Conservation (phyloP, 805 yeast genomes). For the Hanseniaspora jakobsenii region DNA sequence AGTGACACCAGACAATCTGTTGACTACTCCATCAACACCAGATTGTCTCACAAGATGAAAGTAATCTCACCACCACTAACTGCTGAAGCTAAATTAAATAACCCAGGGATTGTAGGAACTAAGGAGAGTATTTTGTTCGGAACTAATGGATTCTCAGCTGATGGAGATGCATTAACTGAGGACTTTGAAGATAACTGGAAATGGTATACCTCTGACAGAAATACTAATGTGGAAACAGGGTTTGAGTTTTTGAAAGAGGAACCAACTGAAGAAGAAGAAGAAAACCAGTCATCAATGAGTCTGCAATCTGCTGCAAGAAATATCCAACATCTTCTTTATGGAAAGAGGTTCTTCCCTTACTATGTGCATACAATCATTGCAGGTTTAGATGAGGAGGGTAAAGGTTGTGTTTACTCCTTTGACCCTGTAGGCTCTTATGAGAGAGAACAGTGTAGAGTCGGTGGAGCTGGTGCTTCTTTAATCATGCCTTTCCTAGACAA, state of each 20-base stretch:
- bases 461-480: slow-evolving; percentile 92
- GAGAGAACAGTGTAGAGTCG: slow-evolving; percentile 94
- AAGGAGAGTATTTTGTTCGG: slow-evolving; percentile 81
- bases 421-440: slow-evolving; percentile 98
- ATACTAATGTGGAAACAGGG: slow-evolving; percentile 33
- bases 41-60: slow-evolving; percentile 27
- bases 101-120: slow-evolving; percentile 76
- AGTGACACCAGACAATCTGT: slow-evolving; percentile 97
- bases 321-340: slow-evolving; percentile 78
- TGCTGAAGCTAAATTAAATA: slow-evolving; percentile 32
- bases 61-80: slow-evolving; percentile 6
- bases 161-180: slow-evolving; percentile 73
- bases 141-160: slow-evolving; percentile 95
- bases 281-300: slow-evolving; percentile 33
- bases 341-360: slow-evolving; percentile 92
- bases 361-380: slow-evolving; percentile 91
- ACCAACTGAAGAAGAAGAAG: background rate
- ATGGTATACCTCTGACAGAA: slow-evolving; percentile 89
- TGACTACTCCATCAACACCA: slow-evolving; percentile 85
- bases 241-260: slow-evolving; percentile 11
- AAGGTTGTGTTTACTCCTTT: slow-evolving; percentile 88
- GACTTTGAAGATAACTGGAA: slow-evolving; percentile 52
- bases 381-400: slow-evolving; percentile 76
- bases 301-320: slow-evolving; percentile 74
- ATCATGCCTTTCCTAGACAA: slow-evolving; percentile 96